Percentiles rank a stretch among this genome's conserved stretches.
Conservation (phyloP, 345 rosid genomes). For the Corchorus capsularis region DNA sequence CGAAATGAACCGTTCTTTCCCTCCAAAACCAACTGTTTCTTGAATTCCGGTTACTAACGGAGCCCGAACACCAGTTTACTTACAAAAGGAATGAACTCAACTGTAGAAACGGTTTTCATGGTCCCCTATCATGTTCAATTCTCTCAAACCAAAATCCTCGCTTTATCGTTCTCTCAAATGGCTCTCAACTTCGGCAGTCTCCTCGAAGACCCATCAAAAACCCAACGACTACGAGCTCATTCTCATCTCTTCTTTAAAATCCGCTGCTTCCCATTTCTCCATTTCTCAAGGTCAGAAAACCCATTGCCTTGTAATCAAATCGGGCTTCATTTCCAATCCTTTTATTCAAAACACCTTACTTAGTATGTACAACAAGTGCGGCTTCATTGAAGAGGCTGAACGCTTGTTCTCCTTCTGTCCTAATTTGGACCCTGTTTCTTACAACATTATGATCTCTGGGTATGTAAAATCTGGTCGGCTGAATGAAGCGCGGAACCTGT, state of each 20-base stretch:
- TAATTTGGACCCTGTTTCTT: constrained; percentile 52
- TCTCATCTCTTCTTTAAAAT: constrained; percentile 62
- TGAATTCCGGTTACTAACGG: neutral
- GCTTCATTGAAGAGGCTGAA: constrained; percentile 52
- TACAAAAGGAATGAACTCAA: neutral
- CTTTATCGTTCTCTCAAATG: constrained; percentile 36
- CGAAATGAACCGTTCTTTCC: no score
- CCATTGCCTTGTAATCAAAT: constrained; percentile 54
- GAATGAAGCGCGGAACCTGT: constrained; percentile 56
- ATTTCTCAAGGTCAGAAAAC: constrained; percentile 47
- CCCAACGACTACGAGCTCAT: constrained; percentile 38
- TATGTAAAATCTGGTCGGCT: constrained; percentile 48
- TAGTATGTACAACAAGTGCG: constrained; percentile 73
- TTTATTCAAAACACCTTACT: constrained; percentile 69
- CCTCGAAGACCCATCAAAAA: constrained; percentile 12
- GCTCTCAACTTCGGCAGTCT: constrained; percentile 14
- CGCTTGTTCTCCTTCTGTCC: constrained; percentile 39
- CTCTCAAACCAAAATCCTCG: constrained; percentile 31
- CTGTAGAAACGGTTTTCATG: constrained; percentile 16
- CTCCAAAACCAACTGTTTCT: no score
- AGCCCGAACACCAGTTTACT: neutral
- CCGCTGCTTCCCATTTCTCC: constrained; percentile 42
- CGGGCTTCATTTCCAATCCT: constrained; percentile 60
- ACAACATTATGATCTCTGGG: constrained; percentile 69
- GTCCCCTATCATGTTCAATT: constrained; percentile 46